phyloP scores from a whole-genome alignment of 164 flowering plant genomes.

The Hamamelis virginiana region DNA sequence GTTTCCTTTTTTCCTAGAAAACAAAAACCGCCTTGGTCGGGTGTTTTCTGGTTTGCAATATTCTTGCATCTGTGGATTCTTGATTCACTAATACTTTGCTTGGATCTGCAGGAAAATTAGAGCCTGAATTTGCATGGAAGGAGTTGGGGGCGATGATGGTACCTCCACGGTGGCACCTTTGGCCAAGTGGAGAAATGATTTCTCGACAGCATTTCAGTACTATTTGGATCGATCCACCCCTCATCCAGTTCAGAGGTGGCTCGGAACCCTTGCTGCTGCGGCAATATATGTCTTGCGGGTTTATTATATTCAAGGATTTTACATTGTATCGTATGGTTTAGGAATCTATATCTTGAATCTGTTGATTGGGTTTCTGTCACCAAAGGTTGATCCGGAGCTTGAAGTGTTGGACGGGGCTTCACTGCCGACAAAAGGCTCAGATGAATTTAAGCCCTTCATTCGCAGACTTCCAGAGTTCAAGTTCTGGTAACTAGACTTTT shows the following conservation, averaged over 20 bases:
- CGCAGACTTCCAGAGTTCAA: constrained; percentile 89
- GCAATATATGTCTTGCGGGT: constrained; percentile 54
- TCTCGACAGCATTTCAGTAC: constrained; percentile 57
- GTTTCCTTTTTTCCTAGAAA: not conserved
- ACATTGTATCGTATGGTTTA: constrained; percentile 67
- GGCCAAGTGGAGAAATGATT: constrained; percentile 56
- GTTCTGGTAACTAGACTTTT: constrained; percentile 52
- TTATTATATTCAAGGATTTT: constrained; percentile 67
- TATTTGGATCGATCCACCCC: constrained; percentile 73
- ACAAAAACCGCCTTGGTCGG: no score
- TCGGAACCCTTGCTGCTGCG: constrained; percentile 56
- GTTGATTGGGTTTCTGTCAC: constrained; percentile 79
- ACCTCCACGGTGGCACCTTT: constrained; percentile 36
- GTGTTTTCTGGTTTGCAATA: no score
- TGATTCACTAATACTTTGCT: not conserved
- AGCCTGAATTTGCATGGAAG: constrained; percentile 36
- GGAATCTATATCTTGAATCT: constrained; percentile 73
- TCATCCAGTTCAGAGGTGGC: constrained; percentile 59
- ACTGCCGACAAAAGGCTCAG: constrained; percentile 70
- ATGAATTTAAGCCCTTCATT: constrained; percentile 79
- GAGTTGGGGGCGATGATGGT: constrained; percentile 34
- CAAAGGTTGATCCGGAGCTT: constrained; percentile 74
- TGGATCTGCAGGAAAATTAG: constrained; percentile 8
- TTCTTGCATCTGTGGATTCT: no score
- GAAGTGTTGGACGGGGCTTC: constrained; percentile 66